Conservation (phyloP, 768 basidiomycete genomes). For the Hortiboletus flavorubellus region DNA sequence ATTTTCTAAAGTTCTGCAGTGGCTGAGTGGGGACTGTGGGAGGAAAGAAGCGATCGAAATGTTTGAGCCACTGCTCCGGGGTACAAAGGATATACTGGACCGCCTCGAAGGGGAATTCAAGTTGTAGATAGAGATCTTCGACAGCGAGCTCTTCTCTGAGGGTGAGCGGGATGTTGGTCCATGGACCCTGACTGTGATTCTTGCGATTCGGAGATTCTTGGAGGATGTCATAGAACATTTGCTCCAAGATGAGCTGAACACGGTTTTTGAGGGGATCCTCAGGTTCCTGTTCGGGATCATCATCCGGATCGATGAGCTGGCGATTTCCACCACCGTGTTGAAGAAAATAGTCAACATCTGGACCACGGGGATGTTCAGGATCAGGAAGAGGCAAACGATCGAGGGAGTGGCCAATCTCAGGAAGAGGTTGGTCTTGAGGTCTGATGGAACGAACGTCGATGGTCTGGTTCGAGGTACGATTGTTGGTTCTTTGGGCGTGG, state of each 20-base stretch:
- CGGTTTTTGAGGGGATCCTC: background rate
- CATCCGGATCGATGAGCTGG: background rate
- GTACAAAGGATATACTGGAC: background rate
- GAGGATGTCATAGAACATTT: background rate
- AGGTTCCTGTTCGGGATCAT: background rate
- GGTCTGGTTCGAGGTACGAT: background rate
- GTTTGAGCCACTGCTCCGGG: background rate
- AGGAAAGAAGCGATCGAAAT: background rate
- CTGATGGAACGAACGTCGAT: background rate
- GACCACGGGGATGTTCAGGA: background rate
- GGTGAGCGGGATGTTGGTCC: background rate
- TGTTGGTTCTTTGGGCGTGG: background rate
- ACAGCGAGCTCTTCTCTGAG: background rate
- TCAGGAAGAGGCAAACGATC: background rate
- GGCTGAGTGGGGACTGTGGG: background rate
- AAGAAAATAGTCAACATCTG: constrained; percentile 3
- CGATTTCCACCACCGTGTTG: background rate
- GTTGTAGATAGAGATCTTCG: background rate
- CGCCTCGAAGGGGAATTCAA: background rate
- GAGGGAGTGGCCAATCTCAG: background rate
- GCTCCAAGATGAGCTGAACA: background rate
- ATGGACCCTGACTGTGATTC: background rate
- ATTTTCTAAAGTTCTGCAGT: background rate
- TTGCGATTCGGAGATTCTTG: background rate
- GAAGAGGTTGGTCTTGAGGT: background rate